Conservation (phyloP, 257 asterid species). For the Apocynum venetum region DNA sequence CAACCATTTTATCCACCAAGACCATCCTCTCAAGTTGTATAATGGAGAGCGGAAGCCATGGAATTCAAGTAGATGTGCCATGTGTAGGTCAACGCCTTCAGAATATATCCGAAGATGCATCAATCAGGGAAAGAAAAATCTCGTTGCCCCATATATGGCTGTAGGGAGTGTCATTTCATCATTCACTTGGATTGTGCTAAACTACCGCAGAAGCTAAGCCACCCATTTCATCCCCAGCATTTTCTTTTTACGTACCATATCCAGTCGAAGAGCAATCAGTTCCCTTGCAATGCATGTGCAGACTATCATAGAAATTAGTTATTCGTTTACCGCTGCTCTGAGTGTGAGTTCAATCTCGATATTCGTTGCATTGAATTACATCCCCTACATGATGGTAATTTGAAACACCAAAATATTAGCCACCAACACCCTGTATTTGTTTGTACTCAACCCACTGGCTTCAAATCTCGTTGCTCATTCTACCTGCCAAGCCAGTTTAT, state of each 20-base stretch:
- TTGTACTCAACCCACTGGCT: neutral
- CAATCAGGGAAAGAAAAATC: too few species aligned
- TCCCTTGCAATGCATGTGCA: neutral
- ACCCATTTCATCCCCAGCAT: neutral
- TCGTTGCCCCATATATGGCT: neutral
- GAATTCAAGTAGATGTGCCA: neutral
- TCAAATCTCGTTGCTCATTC: neutral
- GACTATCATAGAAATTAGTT: neutral
- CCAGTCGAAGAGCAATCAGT: neutral
- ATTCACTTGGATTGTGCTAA: neutral
- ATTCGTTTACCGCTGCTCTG: neutral
- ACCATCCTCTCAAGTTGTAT: neutral
- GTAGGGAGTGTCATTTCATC: neutral
- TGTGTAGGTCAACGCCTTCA: too few species aligned
- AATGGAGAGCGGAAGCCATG: neutral
- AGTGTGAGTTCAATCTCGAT: neutral
- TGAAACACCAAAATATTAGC: neutral
- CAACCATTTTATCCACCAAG: neutral
- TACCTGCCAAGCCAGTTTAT: neutral
- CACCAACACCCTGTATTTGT: neutral
- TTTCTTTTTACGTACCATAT: neutral
- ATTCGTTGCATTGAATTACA: neutral
- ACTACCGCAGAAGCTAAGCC: neutral
- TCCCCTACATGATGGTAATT: neutral
- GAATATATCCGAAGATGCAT: too few species aligned